These are phyloP conservation scores for Candida odintsovae DNA, from an alignment of 805 yeast genomes.

Conservation along the genomic window DNA sequence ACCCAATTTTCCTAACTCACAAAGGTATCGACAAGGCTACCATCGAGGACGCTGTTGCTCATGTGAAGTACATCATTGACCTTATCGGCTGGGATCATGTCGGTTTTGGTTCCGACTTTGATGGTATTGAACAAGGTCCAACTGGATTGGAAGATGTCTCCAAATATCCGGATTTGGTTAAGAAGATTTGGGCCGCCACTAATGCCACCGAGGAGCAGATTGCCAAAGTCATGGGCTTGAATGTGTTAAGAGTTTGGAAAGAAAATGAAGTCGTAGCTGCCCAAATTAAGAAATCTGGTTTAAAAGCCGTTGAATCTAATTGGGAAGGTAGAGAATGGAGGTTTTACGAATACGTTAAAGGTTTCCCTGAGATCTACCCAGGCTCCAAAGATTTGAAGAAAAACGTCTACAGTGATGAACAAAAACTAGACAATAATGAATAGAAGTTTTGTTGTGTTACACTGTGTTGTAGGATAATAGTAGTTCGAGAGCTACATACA, in stretches of 20 bases:
- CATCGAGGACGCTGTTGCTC: slow-evolving; percentile 44
- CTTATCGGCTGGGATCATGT: slow-evolving; percentile 47
- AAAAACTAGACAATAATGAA: slow-evolving; percentile 9
- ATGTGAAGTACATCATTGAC: slow-evolving; percentile 36
- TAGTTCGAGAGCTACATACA: no score
- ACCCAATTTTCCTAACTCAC: slow-evolving; percentile 32
- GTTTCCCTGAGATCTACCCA: slow-evolving; percentile 35
- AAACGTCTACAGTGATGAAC: slow-evolving; percentile 6
- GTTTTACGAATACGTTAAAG: slow-evolving; percentile 29
- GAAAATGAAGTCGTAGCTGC: slow-evolving; percentile 30
- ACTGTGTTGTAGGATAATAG: no score
- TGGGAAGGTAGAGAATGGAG: slow-evolving; percentile 40
- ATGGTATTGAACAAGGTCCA: slow-evolving; percentile 45
- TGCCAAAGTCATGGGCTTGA: slow-evolving; percentile 38
- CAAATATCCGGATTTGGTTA: slow-evolving; percentile 45
- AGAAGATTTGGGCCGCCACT: slow-evolving; percentile 25
- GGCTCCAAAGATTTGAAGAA: slow-evolving; percentile 20
- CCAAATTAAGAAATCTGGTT: slow-evolving; percentile 13
- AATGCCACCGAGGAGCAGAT: slow-evolving; percentile 42
- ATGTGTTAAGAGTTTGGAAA: slow-evolving; percentile 43
- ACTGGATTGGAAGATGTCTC: slow-evolving; percentile 49
- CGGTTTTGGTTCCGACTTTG: slow-evolving; percentile 48
- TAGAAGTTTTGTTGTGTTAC: background rate
- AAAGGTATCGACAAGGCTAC: slow-evolving; percentile 23
- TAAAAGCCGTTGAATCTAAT: slow-evolving; percentile 29